phyloP scores from a whole-genome alignment of 2,329 filamentous ascomycete genomes.

The Gaeumannomyces sp. region DNA sequence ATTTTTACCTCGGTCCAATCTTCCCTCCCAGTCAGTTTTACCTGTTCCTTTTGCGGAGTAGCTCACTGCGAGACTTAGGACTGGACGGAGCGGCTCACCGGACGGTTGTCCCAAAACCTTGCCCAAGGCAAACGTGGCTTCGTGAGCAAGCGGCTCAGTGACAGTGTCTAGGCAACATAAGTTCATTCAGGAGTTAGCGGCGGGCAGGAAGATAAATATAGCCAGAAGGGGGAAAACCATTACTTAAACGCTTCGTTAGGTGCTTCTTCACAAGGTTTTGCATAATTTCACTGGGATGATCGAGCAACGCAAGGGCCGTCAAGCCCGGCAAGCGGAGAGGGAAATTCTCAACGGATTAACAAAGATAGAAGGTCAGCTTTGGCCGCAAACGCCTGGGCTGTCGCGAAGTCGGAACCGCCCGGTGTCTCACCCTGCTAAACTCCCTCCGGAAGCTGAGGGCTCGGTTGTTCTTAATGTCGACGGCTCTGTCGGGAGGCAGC shows the following conservation, averaged over 20 bases:
- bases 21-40: not conserved
- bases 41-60: not conserved
- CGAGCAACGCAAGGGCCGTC: not conserved
- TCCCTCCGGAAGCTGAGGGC: not conserved
- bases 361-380: not conserved
- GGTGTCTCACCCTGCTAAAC: not conserved
- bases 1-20: not conserved
- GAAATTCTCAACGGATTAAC: not conserved
- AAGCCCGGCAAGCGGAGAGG: not conserved
- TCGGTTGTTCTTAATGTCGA: not conserved
- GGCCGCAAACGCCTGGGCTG: not conserved
- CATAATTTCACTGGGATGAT: not conserved
- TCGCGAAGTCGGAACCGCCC: not conserved
- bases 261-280: slow-evolving; percentile 1
- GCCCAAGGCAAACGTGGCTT: not conserved
- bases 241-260: slow-evolving; percentile 4
- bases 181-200: too few relatives aligned
- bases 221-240: not conserved
- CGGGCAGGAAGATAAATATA: not conserved
- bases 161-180: slow-evolving; percentile 1
- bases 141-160: not conserved
- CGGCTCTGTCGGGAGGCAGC: not conserved
- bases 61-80: not conserved
- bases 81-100: not conserved
- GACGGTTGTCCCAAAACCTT: not conserved